These are phyloP conservation scores for Calonectria naviculata DNA, from an alignment of 2,329 filamentous ascomycete species.

Conservation along the genomic window DNA sequence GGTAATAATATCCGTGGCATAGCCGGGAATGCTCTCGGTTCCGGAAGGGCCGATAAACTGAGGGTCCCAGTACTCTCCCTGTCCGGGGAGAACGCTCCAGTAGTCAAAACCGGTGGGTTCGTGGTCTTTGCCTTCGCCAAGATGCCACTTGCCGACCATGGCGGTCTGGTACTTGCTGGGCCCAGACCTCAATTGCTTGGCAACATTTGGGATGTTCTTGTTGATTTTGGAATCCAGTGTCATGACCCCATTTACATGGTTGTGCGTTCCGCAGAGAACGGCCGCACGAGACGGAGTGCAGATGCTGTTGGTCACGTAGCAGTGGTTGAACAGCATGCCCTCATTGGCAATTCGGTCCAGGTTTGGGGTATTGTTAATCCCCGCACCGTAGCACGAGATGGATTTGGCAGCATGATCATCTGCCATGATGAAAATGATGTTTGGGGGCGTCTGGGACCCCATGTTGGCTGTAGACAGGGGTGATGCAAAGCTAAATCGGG, in stretches of 20 bases:
- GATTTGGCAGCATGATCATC: slow-evolving; percentile 65
- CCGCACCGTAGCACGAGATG: slow-evolving; percentile 59
- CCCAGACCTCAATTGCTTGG: slow-evolving; percentile 55
- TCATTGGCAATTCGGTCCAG: slow-evolving; percentile 60
- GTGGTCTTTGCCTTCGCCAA: slow-evolving; percentile 58
- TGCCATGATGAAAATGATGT: slow-evolving; percentile 62
- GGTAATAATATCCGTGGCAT: slow-evolving; percentile 64
- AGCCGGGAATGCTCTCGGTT: slow-evolving; percentile 49
- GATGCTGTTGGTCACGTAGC: slow-evolving; percentile 65
- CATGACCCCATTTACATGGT: slow-evolving; percentile 64
- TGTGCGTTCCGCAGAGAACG: slow-evolving; percentile 61
- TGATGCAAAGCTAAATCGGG: neutral
- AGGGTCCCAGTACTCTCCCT: slow-evolving; percentile 64
- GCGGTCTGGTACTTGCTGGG: slow-evolving; percentile 60
- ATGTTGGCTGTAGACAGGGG: neutral
- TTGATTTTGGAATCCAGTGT: slow-evolving; percentile 60
- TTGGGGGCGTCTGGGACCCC: slow-evolving; percentile 23
- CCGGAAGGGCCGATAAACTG: slow-evolving; percentile 56
- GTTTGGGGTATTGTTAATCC: slow-evolving; percentile 63
- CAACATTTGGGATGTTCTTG: slow-evolving; percentile 61
- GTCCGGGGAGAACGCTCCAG: slow-evolving; percentile 62
- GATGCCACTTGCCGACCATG: slow-evolving; percentile 66
- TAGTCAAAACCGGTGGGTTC: slow-evolving; percentile 63
- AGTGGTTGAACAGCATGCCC: slow-evolving; percentile 63
- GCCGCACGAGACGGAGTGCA: slow-evolving; percentile 63